Base-by-base conservation (phyloP, 768 basidiomycete species). In the Epithele typhae region DNA sequence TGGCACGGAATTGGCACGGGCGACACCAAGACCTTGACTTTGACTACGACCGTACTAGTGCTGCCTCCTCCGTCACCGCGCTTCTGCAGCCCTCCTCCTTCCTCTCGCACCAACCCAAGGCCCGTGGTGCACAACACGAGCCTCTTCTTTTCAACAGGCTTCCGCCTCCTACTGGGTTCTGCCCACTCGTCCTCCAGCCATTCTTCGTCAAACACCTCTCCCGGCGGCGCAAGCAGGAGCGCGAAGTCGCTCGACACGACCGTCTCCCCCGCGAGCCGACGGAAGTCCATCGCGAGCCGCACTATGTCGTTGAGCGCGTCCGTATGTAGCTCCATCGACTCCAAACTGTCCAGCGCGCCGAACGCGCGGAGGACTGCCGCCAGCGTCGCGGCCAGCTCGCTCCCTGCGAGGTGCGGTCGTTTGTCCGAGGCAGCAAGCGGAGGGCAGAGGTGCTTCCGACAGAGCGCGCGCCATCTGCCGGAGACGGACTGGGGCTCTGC, bases 381-480 rank as follows among this genome's bases (percentile, higher is more conserved):
- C 17, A 52, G n/a, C 6, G 15, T 21, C 15, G 19, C 22, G 2
- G 32, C 22, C 15, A 51, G 10, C 4, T 0, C 5, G 1, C 3
- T 6, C 6, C 22, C 10, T 7, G 22, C 30, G 1, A 35, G 7
- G 3, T 25, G 21, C 2, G 8, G 27, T 11, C 12, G 12, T 5
- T 34, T 21, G 7, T 24, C 30, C 6, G 3, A 3, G 3, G 35
- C 14, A 4, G 4, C 2, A 25, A 38, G 41, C 7, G 25, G 27
- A 7, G 27, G 8, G 18, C 18, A 41, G 35, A 33, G 15, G 43
- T 55, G 33, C 9, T 9, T 40, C 4, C 46, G 49, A 12, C 30
- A 41, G 17, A 56, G 34, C 4, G 51, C 47, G 12, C 54, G 19
- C 54, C 54, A 56, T 23, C 40, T 44, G 12, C 46, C 46, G 3